phyloP scores from a whole-genome alignment of 768 basidiomycete species.

The Candolleomyces aberdarensis region DNA sequence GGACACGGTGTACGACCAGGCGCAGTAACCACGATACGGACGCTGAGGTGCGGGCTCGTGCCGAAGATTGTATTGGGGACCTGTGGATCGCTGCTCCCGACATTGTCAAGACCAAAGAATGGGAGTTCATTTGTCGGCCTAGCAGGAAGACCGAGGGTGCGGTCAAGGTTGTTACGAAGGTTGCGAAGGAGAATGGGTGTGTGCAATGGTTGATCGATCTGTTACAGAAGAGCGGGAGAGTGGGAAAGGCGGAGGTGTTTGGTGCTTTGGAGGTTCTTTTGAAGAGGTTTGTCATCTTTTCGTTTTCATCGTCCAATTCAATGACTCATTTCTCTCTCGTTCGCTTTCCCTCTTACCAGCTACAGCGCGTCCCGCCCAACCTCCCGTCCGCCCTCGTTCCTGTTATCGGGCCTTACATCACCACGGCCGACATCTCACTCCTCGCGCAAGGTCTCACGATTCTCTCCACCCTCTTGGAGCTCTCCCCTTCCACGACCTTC shows the following conservation, averaged over 20 bases:
- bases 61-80: conserved; percentile 81
- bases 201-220: conserved; percentile 75
- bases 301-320: neutral
- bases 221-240: conserved; percentile 73
- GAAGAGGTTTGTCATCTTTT: conserved; percentile 44
- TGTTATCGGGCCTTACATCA: conserved; percentile 74
- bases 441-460: conserved; percentile 70
- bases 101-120: conserved; percentile 64
- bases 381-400: conserved; percentile 63
- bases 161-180: conserved; percentile 78
- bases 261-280: conserved; percentile 70
- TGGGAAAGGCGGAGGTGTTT: conserved; percentile 80
- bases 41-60: conserved; percentile 80
- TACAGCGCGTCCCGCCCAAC: conserved; percentile 47
- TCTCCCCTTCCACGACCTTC: conserved; percentile 66
- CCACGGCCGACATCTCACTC: conserved; percentile 72
- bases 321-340: neutral
- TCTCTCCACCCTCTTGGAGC: conserved; percentile 63
- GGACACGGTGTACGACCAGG: conserved; percentile 71
- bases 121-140: conserved; percentile 73
- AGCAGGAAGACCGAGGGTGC: conserved; percentile 71
- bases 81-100: conserved; percentile 87
- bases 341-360: conserved; percentile 19
- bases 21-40: conserved; percentile 82
- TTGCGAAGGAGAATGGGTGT: conserved; percentile 75